Evolutionary conservation across 176 grass and related monocot species (phyloP), one percentile per base, ranked within the genome.

Genomic region (Alopecurus myosuroides): DNA sequence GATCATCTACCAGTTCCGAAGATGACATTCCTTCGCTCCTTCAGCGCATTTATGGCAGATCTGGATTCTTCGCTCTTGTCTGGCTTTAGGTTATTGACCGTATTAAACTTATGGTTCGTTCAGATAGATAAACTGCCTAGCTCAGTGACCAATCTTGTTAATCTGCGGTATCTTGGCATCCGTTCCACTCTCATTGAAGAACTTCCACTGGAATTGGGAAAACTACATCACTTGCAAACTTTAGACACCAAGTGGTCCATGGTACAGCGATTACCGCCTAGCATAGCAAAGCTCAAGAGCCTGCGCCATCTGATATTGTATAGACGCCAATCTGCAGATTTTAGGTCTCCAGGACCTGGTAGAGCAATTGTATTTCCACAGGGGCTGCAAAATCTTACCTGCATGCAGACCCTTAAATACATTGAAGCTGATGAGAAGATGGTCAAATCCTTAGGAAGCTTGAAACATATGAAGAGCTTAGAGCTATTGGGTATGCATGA

Each of bases 361-460:
- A 42, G 33, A 19, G 66, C 83, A 68, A 19, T 88, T 64, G 41
- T 20, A 4, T 40, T 92, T 79, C 86, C 83, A 5, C 23, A 72
- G 5, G 86, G 90, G 5, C 53, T 92, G 12, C 1, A 72, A 52
- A 76, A 74, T 18, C 66, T 92, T 8, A 88, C 70, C 14, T 53
- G 31, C 23, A 25, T 92, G 11, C 86, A 92, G 57, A 92, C 83
- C 9, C 67, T 92, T 11, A 92, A 92, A 80, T 80, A 56, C 46
- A 65, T 88, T 1, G 33, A 79, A 34, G 86, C 74, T 46, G 51
- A 86, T 83, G 86, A 86, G 36, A 66, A 72, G 1, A 30, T 50
- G 40, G 6, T 83, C 17, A 77, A 44, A 56, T 85, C 80, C 28
- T 85, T 92, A 66, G 49, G 23, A 39, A 88, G 36, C 67, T 78